phyloP scores from a whole-genome alignment of 2,329 filamentous ascomycete genomes.

The Phaeosphaeriaceae sp. region DNA sequence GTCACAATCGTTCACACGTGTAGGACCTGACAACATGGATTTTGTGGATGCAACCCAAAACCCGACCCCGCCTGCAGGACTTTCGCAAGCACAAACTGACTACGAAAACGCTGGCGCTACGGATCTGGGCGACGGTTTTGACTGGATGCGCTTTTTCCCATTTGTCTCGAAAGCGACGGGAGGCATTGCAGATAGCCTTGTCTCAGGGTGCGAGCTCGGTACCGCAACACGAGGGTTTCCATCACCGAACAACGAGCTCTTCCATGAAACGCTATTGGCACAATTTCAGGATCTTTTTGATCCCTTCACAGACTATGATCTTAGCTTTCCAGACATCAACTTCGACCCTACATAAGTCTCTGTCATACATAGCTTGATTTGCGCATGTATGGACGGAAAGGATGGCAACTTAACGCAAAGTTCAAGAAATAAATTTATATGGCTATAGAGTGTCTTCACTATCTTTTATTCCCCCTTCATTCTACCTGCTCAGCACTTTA shows the following conservation, averaged over 20 bases:
- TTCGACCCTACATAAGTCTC: constrained; percentile 6
- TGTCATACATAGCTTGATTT: too few species aligned
- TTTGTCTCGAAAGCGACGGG: constrained; percentile 28
- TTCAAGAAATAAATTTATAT: too few species aligned
- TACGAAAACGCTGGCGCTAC: background rate
- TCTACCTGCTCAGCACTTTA: constrained; percentile 4
- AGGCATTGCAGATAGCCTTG: constrained; percentile 26
- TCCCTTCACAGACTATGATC: constrained; percentile 25
- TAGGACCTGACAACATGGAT: background rate
- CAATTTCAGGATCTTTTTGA: constrained; percentile 32
- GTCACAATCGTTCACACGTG: constrained; percentile 2
- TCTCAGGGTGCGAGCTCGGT: too few species aligned
- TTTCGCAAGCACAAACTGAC: background rate
- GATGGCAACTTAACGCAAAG: too few species aligned
- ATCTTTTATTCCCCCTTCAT: too few species aligned
- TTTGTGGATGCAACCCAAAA: background rate
- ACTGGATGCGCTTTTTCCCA: constrained; percentile 34
- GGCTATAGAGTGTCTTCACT: too few species aligned
- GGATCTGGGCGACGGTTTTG: constrained; percentile 17
- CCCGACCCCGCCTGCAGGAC: background rate
- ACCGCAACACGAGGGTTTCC: constrained; percentile 30
- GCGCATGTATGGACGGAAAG: too few species aligned
- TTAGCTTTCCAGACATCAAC: constrained; percentile 10
- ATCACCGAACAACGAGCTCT: constrained; percentile 28
- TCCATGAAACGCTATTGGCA: constrained; percentile 28